Evolutionary conservation across 192 early-diverging fungal species (phyloP).

Genomic region (Umbelopsis ramanniana): DNA sequence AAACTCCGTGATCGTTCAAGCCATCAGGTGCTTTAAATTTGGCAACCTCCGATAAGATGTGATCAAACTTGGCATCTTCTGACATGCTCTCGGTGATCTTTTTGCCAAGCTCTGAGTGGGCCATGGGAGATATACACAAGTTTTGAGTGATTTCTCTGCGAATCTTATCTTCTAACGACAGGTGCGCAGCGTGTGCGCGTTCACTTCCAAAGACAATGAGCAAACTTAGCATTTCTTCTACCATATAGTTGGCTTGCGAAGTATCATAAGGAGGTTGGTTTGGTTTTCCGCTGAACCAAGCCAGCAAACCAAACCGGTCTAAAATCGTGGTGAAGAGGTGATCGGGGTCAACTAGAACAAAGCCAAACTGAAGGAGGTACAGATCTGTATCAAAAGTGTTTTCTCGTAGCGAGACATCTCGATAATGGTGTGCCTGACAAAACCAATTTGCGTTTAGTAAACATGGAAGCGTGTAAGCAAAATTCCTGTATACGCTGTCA

Average conservation of each 20-base stretch:
- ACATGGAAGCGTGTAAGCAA: not conserved
- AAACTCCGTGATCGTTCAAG: slow-evolving; percentile 83
- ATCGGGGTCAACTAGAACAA: slow-evolving; percentile 72
- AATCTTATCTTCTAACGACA: slow-evolving; percentile 68
- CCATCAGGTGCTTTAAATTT: slow-evolving; percentile 82
- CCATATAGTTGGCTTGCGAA: slow-evolving; percentile 76
- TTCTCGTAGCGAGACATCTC: slow-evolving; percentile 83
- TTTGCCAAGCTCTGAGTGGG: slow-evolving; percentile 85
- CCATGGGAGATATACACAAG: slow-evolving; percentile 64
- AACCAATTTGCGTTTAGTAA: not conserved
- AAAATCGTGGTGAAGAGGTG: slow-evolving; percentile 80
- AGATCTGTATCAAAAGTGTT: slow-evolving; percentile 91
- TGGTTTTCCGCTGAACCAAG: slow-evolving; percentile 80
- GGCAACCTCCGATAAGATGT: slow-evolving; percentile 74
- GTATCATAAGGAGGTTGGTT: slow-evolving; percentile 63
- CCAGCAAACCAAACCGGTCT: slow-evolving; percentile 82
- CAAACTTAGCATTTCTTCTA: slow-evolving; percentile 88
- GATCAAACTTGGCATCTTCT: slow-evolving; percentile 75
- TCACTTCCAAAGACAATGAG: slow-evolving; percentile 86
- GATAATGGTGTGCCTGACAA: slow-evolving; percentile 75
- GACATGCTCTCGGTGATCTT: slow-evolving; percentile 80
- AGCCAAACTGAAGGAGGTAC: slow-evolving; percentile 80
- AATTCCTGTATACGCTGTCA: not conserved
- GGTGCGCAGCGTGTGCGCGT: slow-evolving; percentile 66
- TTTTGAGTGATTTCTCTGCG: slow-evolving; percentile 88